A percentile compares a stretch with the other conserved stretches of the same genome.
Evolutionary conservation across 768 basidiomycete species (phyloP).

Genomic region (Russula earlei): DNA sequence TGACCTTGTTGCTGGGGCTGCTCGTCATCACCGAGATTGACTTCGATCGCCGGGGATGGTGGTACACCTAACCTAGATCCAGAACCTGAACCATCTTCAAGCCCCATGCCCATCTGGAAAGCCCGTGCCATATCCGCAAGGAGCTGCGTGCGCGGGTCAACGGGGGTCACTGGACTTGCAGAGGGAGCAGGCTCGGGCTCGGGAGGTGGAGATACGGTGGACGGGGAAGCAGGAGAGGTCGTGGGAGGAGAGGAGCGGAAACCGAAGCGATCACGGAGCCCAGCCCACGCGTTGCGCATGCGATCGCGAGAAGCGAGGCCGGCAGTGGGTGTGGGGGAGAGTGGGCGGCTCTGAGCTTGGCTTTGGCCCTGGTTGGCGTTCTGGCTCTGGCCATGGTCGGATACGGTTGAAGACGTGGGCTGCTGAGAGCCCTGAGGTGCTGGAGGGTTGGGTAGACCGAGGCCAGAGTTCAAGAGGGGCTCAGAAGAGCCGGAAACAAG

Average conservation of each 20-base stretch:
- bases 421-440: constrained; percentile 13
- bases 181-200: constrained; percentile 2
- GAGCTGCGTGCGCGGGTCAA: constrained; percentile 54
- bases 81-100: neutral
- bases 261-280: constrained; percentile 58
- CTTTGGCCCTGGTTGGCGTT: neutral
- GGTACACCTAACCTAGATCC: neutral
- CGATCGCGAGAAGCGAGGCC: constrained; percentile 30
- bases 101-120: constrained; percentile 57
- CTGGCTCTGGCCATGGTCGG: neutral
- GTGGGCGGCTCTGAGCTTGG: constrained; percentile 25
- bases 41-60: neutral
- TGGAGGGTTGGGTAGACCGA: constrained; percentile 31
- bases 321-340: constrained; percentile 36
- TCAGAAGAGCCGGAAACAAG: constrained; percentile 66
- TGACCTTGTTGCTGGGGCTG: neutral
- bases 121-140: constrained; percentile 76
- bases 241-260: constrained; percentile 22
- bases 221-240: neutral
- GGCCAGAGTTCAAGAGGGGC: constrained; percentile 49
- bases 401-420: neutral
- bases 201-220: neutral
- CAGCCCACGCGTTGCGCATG: constrained; percentile 59
- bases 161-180: constrained; percentile 3
- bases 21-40: constrained; percentile 3